These are phyloP conservation scores for Carex arenaria DNA, from an alignment of 202 grass and related monocot genomes.

Conservation along the genomic window DNA sequence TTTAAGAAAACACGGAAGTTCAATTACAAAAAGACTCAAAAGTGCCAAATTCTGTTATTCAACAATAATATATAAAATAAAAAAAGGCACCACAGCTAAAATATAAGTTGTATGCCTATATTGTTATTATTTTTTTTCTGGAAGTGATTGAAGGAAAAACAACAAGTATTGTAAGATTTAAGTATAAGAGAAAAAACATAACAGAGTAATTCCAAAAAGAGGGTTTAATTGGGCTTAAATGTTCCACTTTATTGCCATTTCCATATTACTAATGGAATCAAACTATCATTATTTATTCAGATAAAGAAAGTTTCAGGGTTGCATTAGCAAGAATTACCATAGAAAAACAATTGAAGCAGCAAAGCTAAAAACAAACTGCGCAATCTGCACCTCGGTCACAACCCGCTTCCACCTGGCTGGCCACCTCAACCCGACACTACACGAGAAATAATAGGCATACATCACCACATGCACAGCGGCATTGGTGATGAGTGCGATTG, in stretches of 20 bases:
- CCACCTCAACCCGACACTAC: conserved; percentile 66
- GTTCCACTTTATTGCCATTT: neutral
- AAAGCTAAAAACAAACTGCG: conserved; percentile 89
- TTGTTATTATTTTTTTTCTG: neutral
- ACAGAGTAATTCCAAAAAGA: neutral
- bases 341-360: conserved; percentile 57
- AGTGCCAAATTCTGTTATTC: neutral
- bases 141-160: neutral
- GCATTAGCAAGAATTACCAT: conserved; percentile 25
- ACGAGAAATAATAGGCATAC: conserved; percentile 87
- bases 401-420: conserved; percentile 63
- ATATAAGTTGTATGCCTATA: neutral
- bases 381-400: conserved; percentile 91
- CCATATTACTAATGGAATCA: neutral
- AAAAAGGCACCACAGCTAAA: neutral
- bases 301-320: neutral
- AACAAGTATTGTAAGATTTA: neutral
- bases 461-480: conserved; percentile 82
- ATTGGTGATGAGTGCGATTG: conserved; percentile 77
- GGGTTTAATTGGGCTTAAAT: neutral
- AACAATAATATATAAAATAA: neutral
- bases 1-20: neutral
- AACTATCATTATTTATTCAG: neutral
- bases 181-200: neutral
- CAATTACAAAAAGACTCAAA: neutral